Evolutionary conservation across 495 filamentous ascomycete species (phyloP).

Genomic region (Pyronema domesticum): DNA sequence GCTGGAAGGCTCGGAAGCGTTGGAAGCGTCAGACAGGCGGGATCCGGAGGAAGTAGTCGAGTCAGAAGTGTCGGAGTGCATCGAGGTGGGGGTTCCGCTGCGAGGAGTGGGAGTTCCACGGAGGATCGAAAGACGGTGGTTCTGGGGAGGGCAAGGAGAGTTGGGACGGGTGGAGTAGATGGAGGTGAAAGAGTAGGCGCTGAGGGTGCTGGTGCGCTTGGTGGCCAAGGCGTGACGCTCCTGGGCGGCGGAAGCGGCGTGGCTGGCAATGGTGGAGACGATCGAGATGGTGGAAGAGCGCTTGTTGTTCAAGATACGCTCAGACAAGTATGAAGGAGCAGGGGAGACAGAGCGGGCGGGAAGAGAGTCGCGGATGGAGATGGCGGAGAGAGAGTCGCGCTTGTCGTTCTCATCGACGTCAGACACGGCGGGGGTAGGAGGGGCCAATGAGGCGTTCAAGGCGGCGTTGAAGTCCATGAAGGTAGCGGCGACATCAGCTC

Average conservation of each 20-base stretch:
- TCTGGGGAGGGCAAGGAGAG: background rate
- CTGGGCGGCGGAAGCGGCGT: conserved; percentile 2
- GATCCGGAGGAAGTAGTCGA: background rate
- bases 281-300: conserved; percentile 1
- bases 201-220: background rate
- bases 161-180: background rate
- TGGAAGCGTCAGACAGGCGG: background rate
- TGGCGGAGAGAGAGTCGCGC: background rate
- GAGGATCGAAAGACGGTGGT: conserved; percentile 1
- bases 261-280: conserved; percentile 3
- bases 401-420: background rate
- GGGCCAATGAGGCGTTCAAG: background rate
- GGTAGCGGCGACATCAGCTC: background rate
- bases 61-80: too few relatives aligned
- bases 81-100: background rate
- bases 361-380: background rate
- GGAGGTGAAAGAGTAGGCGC: background rate
- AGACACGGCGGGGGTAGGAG: background rate
- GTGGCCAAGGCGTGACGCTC: conserved; percentile 1
- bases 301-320: background rate
- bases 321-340: background rate
- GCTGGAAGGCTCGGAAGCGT: background rate
- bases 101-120: background rate
- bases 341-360: background rate
- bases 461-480: conserved; percentile 1